phyloP scores from a whole-genome alignment of 805 yeast species.

The Candida fluviatilis region DNA sequence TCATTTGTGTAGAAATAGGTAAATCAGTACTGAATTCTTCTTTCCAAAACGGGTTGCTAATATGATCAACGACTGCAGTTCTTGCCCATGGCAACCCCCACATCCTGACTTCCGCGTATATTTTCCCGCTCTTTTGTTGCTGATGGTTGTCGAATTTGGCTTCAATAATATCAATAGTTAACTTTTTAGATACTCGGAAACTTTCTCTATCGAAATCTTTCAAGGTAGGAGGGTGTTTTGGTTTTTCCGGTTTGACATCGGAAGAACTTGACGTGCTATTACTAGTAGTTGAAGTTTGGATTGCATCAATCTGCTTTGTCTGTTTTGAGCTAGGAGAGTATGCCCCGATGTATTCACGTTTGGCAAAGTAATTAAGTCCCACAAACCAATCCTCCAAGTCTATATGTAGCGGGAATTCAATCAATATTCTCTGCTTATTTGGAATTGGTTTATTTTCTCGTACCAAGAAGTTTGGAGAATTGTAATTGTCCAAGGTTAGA shows the following conservation, averaged over 20 bases:
- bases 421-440: slow-evolving; percentile 41
- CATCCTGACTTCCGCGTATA: slow-evolving; percentile 68
- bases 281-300: neutral
- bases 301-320: neutral
- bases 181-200: slow-evolving; percentile 51
- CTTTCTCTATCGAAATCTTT: slow-evolving; percentile 24
- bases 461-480: slow-evolving; percentile 21
- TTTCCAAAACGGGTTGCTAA: slow-evolving; percentile 71
- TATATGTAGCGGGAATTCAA: slow-evolving; percentile 61
- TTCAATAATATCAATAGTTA: slow-evolving; percentile 58
- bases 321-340: slow-evolving; percentile 9
- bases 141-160: slow-evolving; percentile 45
- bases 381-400: slow-evolving; percentile 79
- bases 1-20: slow-evolving; percentile 50
- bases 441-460: slow-evolving; percentile 31
- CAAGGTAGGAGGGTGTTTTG: slow-evolving; percentile 8
- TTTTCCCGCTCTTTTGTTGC: slow-evolving; percentile 13
- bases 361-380: slow-evolving; percentile 59
- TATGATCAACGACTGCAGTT: slow-evolving; percentile 57
- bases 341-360: slow-evolving; percentile 48
- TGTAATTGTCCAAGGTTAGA: slow-evolving; percentile 16
- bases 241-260: neutral
- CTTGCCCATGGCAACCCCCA: slow-evolving; percentile 78
- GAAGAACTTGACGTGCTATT: neutral
- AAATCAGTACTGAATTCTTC: slow-evolving; percentile 66